Conservation (phyloP, 2,329 filamentous ascomycete genomes). For the Trichoderma sp. region DNA sequence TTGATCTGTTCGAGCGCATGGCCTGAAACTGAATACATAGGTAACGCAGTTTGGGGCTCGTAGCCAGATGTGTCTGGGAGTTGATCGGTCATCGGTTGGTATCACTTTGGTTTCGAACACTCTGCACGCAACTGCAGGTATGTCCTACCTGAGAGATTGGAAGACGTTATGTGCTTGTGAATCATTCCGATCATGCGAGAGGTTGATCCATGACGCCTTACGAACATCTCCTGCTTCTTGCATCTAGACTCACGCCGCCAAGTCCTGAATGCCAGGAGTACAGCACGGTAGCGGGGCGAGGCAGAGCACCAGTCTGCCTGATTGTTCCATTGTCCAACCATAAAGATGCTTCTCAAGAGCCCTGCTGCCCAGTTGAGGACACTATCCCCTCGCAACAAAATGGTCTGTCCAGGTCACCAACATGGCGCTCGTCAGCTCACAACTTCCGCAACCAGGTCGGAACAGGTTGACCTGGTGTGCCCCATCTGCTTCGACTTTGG, state of each 20-base stretch:
- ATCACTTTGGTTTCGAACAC: too few species aligned
- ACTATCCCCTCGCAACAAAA: not conserved
- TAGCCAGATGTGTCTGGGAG: too few species aligned
- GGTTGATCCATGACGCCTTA: not conserved
- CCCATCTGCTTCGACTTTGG: slow-evolving; percentile 27
- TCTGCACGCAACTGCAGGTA: too few species aligned
- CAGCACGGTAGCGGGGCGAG: slow-evolving; percentile 2
- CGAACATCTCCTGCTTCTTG: not conserved
- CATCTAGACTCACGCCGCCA: not conserved
- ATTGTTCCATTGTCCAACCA: not conserved
- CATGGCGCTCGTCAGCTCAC: slow-evolving; percentile 4
- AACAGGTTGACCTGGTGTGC: slow-evolving; percentile 21
- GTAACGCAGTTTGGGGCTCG: too few species aligned
- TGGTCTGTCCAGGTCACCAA: slow-evolving; percentile 1
- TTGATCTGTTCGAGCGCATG: too few species aligned
- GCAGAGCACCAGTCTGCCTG: slow-evolving; percentile 19
- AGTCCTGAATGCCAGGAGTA: slow-evolving; percentile 11
- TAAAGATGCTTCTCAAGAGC: not conserved
- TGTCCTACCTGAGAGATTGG: too few species aligned
- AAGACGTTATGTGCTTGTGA: not conserved
- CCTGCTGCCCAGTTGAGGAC: not conserved
- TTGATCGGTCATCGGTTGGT: too few species aligned
- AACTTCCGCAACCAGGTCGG: not conserved
- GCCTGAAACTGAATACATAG: too few species aligned
- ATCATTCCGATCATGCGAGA: not conserved